A percentile compares a stretch with the other conserved stretches of the same genome.
Evolutionary conservation across 139 green algal species (phyloP).

Genomic region (Chlorella vulgaris): DNA sequence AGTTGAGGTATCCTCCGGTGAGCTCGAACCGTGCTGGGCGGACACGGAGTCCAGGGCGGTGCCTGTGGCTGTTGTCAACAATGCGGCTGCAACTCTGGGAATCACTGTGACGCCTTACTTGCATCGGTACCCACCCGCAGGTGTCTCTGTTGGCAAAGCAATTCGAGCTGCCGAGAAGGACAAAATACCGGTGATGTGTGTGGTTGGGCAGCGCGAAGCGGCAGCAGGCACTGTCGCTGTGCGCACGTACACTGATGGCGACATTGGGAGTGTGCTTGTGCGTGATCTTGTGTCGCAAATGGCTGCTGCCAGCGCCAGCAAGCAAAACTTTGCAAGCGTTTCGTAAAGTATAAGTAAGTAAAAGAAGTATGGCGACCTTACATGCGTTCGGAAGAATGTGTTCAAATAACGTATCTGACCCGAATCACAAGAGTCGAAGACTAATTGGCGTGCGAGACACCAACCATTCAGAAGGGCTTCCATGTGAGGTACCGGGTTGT

Average conservation of each 20-base stretch:
- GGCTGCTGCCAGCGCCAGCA: constrained; percentile 6
- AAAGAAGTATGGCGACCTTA: no score
- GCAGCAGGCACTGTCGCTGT: constrained; percentile 67
- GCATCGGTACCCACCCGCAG: constrained; percentile 1
- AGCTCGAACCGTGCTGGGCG: no score
- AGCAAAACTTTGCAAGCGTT: no score
- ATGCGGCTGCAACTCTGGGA: not conserved
- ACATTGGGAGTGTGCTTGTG: constrained; percentile 61
- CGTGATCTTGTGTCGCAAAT: constrained; percentile 38
- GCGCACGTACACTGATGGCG: constrained; percentile 66
- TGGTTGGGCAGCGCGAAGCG: constrained; percentile 81
- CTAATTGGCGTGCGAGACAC: no score
- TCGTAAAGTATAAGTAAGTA: no score
- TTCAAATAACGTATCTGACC: no score
- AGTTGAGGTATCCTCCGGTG: constrained; percentile 61
- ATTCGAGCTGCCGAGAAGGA: constrained; percentile 81
- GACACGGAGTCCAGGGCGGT: no score
- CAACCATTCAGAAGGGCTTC: no score
- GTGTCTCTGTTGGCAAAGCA: constrained; percentile 63
- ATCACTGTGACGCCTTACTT: not conserved
- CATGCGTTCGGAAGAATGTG: no score
- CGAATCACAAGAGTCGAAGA: no score
- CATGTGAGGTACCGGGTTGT: no score
- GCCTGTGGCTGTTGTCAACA: no score
- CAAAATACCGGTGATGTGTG: constrained; percentile 87